Evolutionary conservation across 345 rosid genomes (phyloP), one percentile per base, ranked within the genome.

Genomic region (Boechera retrofracta): DNA sequence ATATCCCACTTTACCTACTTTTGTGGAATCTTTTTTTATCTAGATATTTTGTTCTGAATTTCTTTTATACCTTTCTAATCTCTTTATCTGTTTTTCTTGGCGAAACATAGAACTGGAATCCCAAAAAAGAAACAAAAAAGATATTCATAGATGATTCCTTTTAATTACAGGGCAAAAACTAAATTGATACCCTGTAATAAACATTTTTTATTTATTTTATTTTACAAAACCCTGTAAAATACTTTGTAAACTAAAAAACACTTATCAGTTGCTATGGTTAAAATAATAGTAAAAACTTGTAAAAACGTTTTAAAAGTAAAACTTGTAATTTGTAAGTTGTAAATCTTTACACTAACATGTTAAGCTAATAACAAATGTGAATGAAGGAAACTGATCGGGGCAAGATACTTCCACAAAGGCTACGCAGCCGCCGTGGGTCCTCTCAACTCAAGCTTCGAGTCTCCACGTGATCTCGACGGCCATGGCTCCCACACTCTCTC

Each of bases 401-500:
- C 88, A 72, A 78, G 86, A 21, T 85, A 80, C 51, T 87, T 80
- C 69, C 71, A 85, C 72, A 87, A 83, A 56, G 88, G 87, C 10
- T 71, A 78, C 66, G 80, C 77, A 16, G 75, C 86, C 0, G 81
- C 45, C 21, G 89, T 45, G 16, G 89, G 93, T 15, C 66, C 48
- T 2, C 84, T 90, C 26, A 83, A 87, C 77, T 62, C 87, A 9
- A 76, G 84, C 54, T 79, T 82, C 33, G 81, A 88, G 26, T 38
- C 95, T 29, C 87, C 97, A 0, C 93, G 97, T 0, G 98, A 94
- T 81, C 56, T 64, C 1, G 87, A 87, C 0, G 98, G 98, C 12
- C 98, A 94, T 70, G 97, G 97, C 15, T 84, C 91, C 13, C 98
- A 92, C 83, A 94, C 97, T 33, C 83, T 94, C 33, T 94, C 98